Percentiles rank a stretch among this genome's conserved stretches.
These are phyloP conservation scores for Leccinum aurantiacum DNA, from an alignment of 768 basidiomycete species.

Conservation along the genomic window DNA sequence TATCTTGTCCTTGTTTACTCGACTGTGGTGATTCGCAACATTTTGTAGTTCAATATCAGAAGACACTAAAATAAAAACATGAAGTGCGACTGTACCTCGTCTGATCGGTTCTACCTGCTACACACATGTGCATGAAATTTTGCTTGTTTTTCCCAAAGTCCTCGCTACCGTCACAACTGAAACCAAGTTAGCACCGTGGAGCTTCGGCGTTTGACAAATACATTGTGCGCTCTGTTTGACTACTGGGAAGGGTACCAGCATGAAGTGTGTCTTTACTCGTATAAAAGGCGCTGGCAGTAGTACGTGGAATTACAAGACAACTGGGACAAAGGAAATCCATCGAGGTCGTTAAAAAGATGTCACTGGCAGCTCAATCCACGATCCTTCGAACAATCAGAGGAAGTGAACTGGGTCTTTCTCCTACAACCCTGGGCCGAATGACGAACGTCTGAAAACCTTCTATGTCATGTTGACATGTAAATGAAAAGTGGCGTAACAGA, in stretches of 20 bases:
- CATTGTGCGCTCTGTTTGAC: not conserved
- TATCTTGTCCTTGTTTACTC: constrained; percentile 20
- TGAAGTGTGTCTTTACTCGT: not conserved
- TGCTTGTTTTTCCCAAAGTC: not conserved
- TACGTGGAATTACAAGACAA: not conserved
- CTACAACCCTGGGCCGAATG: constrained; percentile 56
- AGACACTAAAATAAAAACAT: not conserved
- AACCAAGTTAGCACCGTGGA: not conserved
- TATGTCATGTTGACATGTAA: constrained; percentile 50
- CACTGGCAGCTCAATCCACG: constrained; percentile 13
- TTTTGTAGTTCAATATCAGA: constrained; percentile 3
- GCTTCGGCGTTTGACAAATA: not conserved
- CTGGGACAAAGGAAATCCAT: not conserved
- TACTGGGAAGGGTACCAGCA: not conserved
- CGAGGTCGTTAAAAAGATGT: not conserved
- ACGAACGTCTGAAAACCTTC: constrained; percentile 68
- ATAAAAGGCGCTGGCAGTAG: not conserved
- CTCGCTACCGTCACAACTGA: not conserved
- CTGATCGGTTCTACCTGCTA: not conserved
- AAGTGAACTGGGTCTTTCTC: constrained; percentile 53
- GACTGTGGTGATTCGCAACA: constrained; percentile 7
- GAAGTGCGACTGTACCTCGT: not conserved
- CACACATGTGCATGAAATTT: not conserved
- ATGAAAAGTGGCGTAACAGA: constrained; percentile 55
- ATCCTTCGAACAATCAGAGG: constrained; percentile 47